Evolutionary conservation across 306 rosid genomes (phyloP), one percentile per base, ranked within the genome.

Genomic region (Prosopis cineraria): DNA sequence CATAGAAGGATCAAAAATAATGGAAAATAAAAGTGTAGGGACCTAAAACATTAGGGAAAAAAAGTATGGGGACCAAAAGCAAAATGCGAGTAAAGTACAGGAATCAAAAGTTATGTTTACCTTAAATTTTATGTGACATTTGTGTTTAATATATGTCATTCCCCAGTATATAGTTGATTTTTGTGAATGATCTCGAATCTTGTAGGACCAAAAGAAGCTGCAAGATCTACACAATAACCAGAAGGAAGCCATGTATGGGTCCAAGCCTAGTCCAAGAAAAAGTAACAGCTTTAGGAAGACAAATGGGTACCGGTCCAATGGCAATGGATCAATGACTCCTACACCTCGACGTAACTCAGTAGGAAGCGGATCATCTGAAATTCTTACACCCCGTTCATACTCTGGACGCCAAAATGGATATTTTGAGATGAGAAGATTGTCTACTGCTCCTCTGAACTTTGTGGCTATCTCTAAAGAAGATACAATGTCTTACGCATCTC

Each of bases 381-480:
- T 88, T 56, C 85, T 86, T 20, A 95, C 98, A 29, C 98, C 98
- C 0, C 89, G 97, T 29, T 95, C 98, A 16, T 89, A 89, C 86
- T 89, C 97, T 2, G 91, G 97, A 48, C 93, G 98, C 75, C 98
- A 95, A 45, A 95, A 92, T 74, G 98, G 98, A 62, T 95, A 89
- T 79, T 92, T 89, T 58, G 98, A 95, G 85, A 74, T 68, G 85
- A 92, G 96, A 80, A 88, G 98, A 87, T 81, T 92, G 74, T 92
- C 98, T 34, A 91, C 98, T 25, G 78, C 96, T 16, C 97, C 98
- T 24, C 83, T 92, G 58, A 95, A 95, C 90, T 95, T 84, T 67
- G 98, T 92, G 73, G 93, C 98, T 29, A 84, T 92, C 37, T 62
- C 97, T 1, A 95, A 91, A 84, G 98, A 95, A 77, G 98, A 95